Evolutionary conservation across 805 yeast genomes (phyloP).

Genomic region (Schizosaccharomyces osmophilus): DNA sequence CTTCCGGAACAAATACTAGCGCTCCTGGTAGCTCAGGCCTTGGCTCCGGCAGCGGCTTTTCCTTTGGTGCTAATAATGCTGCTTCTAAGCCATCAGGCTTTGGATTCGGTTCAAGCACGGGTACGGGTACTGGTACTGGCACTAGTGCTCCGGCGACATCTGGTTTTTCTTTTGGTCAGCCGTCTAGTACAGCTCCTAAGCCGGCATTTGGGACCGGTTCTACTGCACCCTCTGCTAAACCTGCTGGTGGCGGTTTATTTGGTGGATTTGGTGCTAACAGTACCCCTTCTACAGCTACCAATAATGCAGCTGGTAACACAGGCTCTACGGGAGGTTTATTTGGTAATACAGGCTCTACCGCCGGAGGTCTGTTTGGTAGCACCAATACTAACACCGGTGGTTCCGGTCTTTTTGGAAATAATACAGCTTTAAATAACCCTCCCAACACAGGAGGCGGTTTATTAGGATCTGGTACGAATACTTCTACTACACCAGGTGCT

Average conservation of each 20-base stretch:
- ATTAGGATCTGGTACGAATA: conserved; percentile 13
- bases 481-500: conserved; percentile 11
- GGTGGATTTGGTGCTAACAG: conserved; percentile 9
- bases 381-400: conserved; percentile 2
- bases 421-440: conserved; percentile 4
- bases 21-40: background rate
- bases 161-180: conserved; percentile 7
- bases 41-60: conserved; percentile 2
- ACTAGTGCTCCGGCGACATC: background rate
- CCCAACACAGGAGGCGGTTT: conserved; percentile 13
- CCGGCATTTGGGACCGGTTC: conserved; percentile 18
- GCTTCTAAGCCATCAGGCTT: background rate
- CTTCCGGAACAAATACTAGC: background rate
- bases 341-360: conserved; percentile 11
- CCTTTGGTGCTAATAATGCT: conserved; percentile 14
- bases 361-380: conserved; percentile 10
- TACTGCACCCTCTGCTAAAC: conserved; percentile 10
- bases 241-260: conserved; percentile 13
- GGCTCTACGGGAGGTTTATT: conserved; percentile 13
- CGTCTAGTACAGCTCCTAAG: conserved; percentile 1
- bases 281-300: conserved; percentile 4
- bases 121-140: conserved; percentile 19
- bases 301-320: conserved; percentile 8
- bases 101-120: conserved; percentile 19
- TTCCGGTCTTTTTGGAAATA: conserved; percentile 9